Evolutionary conservation across 768 basidiomycete species (phyloP), one percentile per base, ranked within the genome.

Genomic region (Rhodotorula kratochvilovae): DNA sequence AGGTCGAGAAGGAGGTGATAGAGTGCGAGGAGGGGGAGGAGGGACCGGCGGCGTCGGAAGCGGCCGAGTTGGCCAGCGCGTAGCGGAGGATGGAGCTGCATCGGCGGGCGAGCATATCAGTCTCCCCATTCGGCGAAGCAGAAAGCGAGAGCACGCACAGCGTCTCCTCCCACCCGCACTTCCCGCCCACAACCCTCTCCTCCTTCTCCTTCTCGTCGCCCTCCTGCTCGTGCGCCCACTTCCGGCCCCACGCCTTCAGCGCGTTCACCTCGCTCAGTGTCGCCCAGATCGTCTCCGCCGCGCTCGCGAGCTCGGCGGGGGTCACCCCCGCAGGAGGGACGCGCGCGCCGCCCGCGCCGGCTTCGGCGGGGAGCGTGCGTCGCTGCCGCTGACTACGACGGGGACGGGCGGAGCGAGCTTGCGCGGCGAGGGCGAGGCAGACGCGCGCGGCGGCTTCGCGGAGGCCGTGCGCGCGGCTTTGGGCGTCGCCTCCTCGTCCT

Each of bases 1-100:
- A 42, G 10, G 67, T 65, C 17, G 71, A 33, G 48, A 48, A 65
- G 19, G 71, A 65, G 27, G 43, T 51, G 57, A 46, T 29, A 8
- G 69, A 66, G 23, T 43, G 35, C 2, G 67, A 48, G 16, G 71
- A 72, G 19, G 63, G 58, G 2, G 71, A 67, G 15, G 8, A 2
- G 0, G 68, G 68, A 2, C 13, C 16, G 7, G 5, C 31, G 57
- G 33, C 35, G 25, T 48, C 42, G 33, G 42, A 7, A 19, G 23
- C 13, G 12, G 63, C 3, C n/a, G 63, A n/a, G 16, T 35, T 17
- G 54, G 63, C 39, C 19, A 65, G 10, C 8, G 57, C 43, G 29
- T 53, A 48, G 21, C 27, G 31, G 36, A 63, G 58, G 31, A 43
- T 51, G 10, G 25, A 48, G 51, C 62, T 46, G 68, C 23, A 55